Evolutionary conservation across 129 eudicot species (phyloP), one percentile per base, ranked within the genome.

Genomic region (Rutidosis leptorrhynchoides): DNA sequence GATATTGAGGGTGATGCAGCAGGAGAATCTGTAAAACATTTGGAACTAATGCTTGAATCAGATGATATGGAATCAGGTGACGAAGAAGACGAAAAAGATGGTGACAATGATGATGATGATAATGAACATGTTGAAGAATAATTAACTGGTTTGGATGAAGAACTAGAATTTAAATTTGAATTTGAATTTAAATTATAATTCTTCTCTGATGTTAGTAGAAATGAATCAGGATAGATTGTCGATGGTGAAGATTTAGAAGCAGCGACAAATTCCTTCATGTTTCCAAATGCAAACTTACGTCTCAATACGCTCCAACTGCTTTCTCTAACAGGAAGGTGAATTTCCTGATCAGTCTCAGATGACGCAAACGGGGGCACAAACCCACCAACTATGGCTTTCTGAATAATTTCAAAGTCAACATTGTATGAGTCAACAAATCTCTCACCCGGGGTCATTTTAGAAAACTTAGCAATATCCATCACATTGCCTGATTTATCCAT

Each of bases 321-420:
- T 68, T 90, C 95, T 69, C 93, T 79, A 17, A 74, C 95, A 52
- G 97, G 97, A 29, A 87, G 85, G 68, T 76, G 88, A n/a, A 88
- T 84, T 74, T 87, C 96, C 26, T 81, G 73, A 46, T 77, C 90
- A n/a, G 85, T 65, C 46, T 79, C 90, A n/a, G 89, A 87, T 9
- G 88, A 84, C 15, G 87, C 78, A 74, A 87, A 83, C 2, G 93
- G 87, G 45, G 97, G 92, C 23, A 87, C 87, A 80, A 87, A 81
- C 4, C 95, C 97, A 22, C 90, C 90, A 10, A 60, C 32, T 5
- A 75, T 82, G 58, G 97, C 97, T 83, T 85, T 87, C 46, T 80
- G 80, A 55, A 90, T 82, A 68, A 90, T 83, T 65, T 83, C 97
- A 65, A 83, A 86, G 79, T 86, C 94, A 27, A 75, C 64, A 76